Base-by-base conservation (phyloP, 2,329 filamentous ascomycete species). In the Westerdykella ornata region DNA sequence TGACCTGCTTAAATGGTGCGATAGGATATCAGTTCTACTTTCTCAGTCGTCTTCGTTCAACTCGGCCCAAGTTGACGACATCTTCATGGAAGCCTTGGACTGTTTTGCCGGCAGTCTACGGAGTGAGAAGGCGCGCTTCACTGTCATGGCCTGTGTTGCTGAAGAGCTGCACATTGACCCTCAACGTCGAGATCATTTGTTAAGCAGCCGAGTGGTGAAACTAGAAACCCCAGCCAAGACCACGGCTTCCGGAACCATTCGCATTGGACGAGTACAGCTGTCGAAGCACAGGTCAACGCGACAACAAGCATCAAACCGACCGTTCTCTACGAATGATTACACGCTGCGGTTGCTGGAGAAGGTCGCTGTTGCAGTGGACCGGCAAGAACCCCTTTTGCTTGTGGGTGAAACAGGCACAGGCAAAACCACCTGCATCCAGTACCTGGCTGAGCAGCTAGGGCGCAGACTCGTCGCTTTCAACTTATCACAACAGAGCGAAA, bases 361-460 rank as follows among this genome's bases (percentile, higher is more conserved):
- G 61, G 85, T 97, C 41, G 81, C 86, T 1, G 82, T 87, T 29
- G 84, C 88, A 1, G 80, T 96, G 5, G 81, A 84, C 47, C 78
- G 88, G 55, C 78, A 80, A n/a, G 92, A 99, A 58, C 88, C 94
- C 3, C 78, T 95, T 1, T 71, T 99, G 14, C 78, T 99, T 19
- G 92, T 99, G n/a, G 92, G 92, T 60, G 92, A 99, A 70, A 99
- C 92, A 6, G 92, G 92, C 71, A 96, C 95, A 38, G 92, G 92
- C 56, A 99, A 99, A 68, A 99, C 92, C 0, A 95, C 92, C 0
- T 85, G 92, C 18, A 83, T 98, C 12, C 92, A 99, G 63, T 88
- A 96, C 60, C 73, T 99, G 42, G 88, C 92, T 0, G 82, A 85
- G 43, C 77, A 84, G 3, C 75, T 96, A 19, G 87, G 89, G 1